Conservation (phyloP, 2,329 filamentous ascomycete species). For the Dothistroma septosporum region DNA sequence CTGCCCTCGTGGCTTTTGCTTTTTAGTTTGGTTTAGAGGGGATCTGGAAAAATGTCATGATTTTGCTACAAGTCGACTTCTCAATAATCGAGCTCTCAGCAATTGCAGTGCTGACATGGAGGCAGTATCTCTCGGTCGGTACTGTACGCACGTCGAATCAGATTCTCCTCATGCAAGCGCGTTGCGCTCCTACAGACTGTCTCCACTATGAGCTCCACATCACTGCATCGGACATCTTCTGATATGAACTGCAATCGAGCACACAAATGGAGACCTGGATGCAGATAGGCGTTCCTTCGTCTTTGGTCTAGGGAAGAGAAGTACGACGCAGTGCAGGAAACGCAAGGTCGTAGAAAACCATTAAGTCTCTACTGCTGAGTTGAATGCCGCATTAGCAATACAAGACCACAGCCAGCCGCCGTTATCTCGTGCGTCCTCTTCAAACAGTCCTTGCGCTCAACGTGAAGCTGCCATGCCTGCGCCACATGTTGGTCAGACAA, state of each 20-base stretch:
- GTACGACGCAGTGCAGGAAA: neutral
- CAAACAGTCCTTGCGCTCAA: conserved; percentile 20
- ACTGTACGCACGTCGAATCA: neutral
- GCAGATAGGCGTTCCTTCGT: neutral
- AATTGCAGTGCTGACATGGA: too few species aligned
- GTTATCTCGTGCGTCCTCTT: conserved; percentile 24
- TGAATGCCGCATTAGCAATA: neutral
- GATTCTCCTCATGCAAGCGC: neutral
- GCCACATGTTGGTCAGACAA: conserved; percentile 19
- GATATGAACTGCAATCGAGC: neutral
- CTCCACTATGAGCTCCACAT: neutral
- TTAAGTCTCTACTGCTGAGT: neutral
- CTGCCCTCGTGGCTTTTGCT: conserved; percentile 11
- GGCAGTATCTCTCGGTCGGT: too few species aligned
- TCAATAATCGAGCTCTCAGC: too few species aligned
- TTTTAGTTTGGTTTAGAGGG: conserved; percentile 2
- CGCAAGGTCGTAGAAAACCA: neutral
- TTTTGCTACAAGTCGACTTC: neutral
- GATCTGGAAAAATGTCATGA: neutral
- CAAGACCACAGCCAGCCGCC: neutral
- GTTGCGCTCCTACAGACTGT: neutral
- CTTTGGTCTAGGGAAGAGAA: neutral
- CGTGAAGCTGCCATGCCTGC: conserved; percentile 14
- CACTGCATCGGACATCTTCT: neutral
- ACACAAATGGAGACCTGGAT: neutral